These are phyloP conservation scores for Sanguinoderma infundibulare DNA, from an alignment of 1,284 basidiomycete genomes.

Conservation along the genomic window DNA sequence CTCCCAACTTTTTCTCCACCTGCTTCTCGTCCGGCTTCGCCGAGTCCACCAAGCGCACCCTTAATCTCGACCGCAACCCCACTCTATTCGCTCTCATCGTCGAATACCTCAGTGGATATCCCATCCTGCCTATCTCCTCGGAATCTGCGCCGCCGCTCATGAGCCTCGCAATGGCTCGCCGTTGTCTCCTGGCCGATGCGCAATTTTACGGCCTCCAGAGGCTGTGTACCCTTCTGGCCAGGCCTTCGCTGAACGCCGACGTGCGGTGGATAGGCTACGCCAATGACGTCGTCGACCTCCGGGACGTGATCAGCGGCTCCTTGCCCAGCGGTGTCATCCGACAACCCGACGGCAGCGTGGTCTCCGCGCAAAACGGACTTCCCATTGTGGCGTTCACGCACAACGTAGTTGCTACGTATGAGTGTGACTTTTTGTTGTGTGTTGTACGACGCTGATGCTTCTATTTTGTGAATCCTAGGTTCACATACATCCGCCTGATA, in stretches of 20 bases:
- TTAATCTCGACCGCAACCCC: conserved; percentile 7
- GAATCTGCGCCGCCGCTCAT: background rate
- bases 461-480: background rate
- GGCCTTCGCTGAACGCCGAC: background rate
- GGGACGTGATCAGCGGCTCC: background rate
- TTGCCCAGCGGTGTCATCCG: background rate
- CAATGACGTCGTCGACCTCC: background rate
- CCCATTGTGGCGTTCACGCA: background rate
- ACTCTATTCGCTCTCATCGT: conserved; percentile 9
- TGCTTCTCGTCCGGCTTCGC: conserved; percentile 5
- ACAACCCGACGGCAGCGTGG: background rate
- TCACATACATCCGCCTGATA: background rate
- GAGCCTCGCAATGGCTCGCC: background rate
- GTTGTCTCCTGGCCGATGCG: conserved; percentile 5
- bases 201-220: background rate
- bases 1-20: conserved; percentile 8
- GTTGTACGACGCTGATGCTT: background rate
- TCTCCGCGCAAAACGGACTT: background rate
- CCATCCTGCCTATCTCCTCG: conserved; percentile 2
- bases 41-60: background rate
- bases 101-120: conserved; percentile 11
- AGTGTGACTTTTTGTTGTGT: background rate
- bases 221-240: background rate
- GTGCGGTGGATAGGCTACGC: background rate
- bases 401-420: background rate